A percentile compares a stretch with the other conserved stretches of the same genome.
Conservation (phyloP, 768 basidiomycete species). For the Tulasnella sp. region DNA sequence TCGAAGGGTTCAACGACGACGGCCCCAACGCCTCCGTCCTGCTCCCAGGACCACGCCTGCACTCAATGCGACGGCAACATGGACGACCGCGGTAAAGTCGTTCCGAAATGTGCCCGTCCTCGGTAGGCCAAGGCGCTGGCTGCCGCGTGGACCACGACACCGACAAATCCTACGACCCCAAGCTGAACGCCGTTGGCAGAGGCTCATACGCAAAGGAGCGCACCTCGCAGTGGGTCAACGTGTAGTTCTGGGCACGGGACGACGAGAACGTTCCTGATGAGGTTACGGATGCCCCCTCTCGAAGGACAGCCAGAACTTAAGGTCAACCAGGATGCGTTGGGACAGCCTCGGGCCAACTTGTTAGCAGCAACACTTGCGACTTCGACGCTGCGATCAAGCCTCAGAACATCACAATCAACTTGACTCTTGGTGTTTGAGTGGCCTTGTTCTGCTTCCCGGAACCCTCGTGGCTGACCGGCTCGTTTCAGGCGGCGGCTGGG, state of each 20-base stretch:
- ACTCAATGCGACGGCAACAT: constrained; percentile 50
- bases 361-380: constrained; percentile 27
- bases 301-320: neutral
- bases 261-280: constrained; percentile 27
- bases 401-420: too few relatives aligned
- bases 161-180: constrained; percentile 28
- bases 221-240: constrained; percentile 12
- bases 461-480: too few relatives aligned
- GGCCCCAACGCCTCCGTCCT: constrained; percentile 30
- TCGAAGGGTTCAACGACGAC: constrained; percentile 43
- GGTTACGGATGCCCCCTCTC: constrained; percentile 3
- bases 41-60: constrained; percentile 55
- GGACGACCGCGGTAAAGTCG: neutral
- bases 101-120: neutral
- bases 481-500: too few relatives aligned
- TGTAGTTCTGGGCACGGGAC: constrained; percentile 34
- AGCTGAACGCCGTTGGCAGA: constrained; percentile 35
- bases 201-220: constrained; percentile 26
- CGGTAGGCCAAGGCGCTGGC: constrained; percentile 22
- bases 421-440: too few relatives aligned
- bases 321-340: constrained; percentile 32
- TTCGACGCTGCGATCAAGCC: too few relatives aligned
- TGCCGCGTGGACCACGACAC: constrained; percentile 29
- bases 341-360: constrained; percentile 35
- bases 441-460: too few relatives aligned